Base-by-base conservation (phyloP, 805 yeast species). In the Yarrowia sp. region DNA sequence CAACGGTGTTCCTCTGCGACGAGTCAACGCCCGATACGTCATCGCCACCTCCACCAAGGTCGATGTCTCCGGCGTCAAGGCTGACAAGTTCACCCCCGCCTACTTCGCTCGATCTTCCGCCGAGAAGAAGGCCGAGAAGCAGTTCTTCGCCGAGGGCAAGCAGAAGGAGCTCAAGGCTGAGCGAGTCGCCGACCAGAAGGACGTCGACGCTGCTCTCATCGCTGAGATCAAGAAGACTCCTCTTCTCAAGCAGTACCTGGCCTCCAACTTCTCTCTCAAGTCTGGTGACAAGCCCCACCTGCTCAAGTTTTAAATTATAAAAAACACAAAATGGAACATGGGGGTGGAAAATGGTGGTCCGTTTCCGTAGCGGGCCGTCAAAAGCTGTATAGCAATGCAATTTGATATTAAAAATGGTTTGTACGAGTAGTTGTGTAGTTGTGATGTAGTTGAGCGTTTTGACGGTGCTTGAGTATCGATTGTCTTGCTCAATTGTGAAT, bases 1-100 rank as follows among this genome's bases (percentile, higher is more conserved):
- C 75, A 93, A 93, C 83, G 99, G 99, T 84, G 99, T 93, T 72
- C 98, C 99, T 79, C 85, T 93, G 80, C 91, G 98, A 88, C 90
- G 97, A 85, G 98, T 93, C 73, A 94, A 93, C 80, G 87, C 97
- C 73, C 90, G 97, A 81, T 94, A 93, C 82, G 99, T 94, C 73
- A 93, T 93, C 81, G 98, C 97, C 75, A 93, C 99, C 76, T 90
- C 97, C 71, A 94, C 99, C 81, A 81, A 84, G 78, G 88, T 94
- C 74, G 80, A 84, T 70, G 87, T 93, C 70, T 82, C 84, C 64
- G 79, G 86, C 69, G 90, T 91, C 71, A 88, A 89, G 75, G 91
- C 89, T 71, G 82, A 90, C 75, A 94, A 93, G 81, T 93, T 88
- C 86, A 84, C 87, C 80, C 96, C 84, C 74, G 88, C 87, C 72